Evolutionary conservation across 306 rosid species (phyloP), one percentile per base, ranked within the genome.

Genomic region (Begonia peltatifolia): DNA sequence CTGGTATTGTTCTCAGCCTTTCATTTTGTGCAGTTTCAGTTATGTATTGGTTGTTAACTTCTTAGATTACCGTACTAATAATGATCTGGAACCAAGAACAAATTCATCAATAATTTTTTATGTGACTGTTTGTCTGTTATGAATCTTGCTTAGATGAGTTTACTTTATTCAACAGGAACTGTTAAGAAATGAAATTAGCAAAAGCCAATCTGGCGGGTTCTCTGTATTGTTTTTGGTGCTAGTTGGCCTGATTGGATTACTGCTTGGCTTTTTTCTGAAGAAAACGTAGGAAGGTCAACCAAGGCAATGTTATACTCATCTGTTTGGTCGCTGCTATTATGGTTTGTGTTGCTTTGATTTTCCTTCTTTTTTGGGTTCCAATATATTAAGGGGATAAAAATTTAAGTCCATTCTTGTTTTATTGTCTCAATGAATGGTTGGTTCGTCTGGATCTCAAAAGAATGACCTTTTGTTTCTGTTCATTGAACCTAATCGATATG

Each of bases 211-310:
- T 0, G 64, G 70, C 2, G 67, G 73, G 10, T 59, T 65, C 72
- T 74, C 79, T 6, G 54, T 66, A 14, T 20, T 74, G 51, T 56
- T 62, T 25, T 66, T 66, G 66, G 58, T 35, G 58, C 70, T 74
- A 8, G 54, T 69, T 46, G 75, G 72, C 55, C 63, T 74, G 13
- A 46, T 74, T 51, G 76, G 79, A 46, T 54, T 66, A n/a, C 54
- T 65, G 61, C 25, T 70, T 11, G 79, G 76, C 22, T 74, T 49
- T 72, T 50, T 61, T 14, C 9, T 74, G 46, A 69, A 65, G 53
- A 69, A 57, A 57, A 53, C 63, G 54, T 61, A 65, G 69, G 15
- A 53, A n/a, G 10, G 23, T 23, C 54, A 48, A 1, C 38, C 38
- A 20, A 20, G 23, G 23, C 23, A 20, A 20, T 20, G 3, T 30